Percentiles rank a stretch among this genome's conserved stretches.
phyloP scores from a whole-genome alignment of 345 rosid genomes.

The Citrus sinensis region DNA sequence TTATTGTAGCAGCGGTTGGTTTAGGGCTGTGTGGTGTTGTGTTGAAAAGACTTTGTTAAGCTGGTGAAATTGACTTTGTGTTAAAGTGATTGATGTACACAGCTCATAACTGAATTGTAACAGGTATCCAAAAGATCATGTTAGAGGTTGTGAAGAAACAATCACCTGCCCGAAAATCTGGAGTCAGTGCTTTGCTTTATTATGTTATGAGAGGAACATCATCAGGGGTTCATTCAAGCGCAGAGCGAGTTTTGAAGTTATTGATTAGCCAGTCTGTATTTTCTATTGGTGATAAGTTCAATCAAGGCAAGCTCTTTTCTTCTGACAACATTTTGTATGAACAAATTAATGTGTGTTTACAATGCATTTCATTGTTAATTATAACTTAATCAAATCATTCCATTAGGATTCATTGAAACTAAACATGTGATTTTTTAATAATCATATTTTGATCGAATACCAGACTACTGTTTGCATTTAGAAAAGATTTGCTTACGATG shows the following conservation, averaged over 20 bases:
- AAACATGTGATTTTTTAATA: not conserved
- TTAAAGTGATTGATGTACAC: not conserved
- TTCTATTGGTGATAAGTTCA: conserved; percentile 45
- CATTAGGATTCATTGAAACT: not conserved
- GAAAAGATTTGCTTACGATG: not conserved
- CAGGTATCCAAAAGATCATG: conserved; percentile 67
- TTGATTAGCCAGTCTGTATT: conserved; percentile 50
- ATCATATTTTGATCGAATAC: not conserved
- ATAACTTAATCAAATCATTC: not conserved
- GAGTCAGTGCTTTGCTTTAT: conserved; percentile 59
- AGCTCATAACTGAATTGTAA: conserved; percentile 17
- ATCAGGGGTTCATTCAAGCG: conserved; percentile 66
- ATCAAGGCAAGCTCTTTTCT: conserved; percentile 49
- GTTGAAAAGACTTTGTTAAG: not conserved
- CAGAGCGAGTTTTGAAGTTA: conserved; percentile 43
- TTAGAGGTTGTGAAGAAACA: conserved; percentile 61
- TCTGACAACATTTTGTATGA: not conserved
- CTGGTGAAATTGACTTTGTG: conserved; percentile 1
- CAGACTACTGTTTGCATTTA: not conserved
- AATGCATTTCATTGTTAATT: not conserved
- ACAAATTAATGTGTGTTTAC: not conserved
- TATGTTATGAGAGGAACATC: conserved; percentile 64
- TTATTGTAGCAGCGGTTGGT: not conserved
- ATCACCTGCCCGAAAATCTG: conserved; percentile 40
- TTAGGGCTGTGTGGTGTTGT: not conserved